phyloP scores from a whole-genome alignment of 208 protist species.

The Trypanosoma avium region DNA sequence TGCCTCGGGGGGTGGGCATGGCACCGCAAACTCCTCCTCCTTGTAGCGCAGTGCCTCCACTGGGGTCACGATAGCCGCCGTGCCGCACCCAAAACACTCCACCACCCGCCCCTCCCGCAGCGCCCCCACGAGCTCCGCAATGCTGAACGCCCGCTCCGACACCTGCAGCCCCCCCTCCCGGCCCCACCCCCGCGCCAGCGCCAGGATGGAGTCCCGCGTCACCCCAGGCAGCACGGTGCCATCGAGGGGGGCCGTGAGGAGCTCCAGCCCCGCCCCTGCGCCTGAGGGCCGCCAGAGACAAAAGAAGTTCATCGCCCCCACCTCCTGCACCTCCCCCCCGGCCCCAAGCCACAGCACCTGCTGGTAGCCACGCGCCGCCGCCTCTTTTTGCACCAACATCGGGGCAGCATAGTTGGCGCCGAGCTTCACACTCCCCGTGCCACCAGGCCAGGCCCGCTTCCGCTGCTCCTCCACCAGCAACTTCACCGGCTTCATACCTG shows the following conservation, averaged over 20 bases:
- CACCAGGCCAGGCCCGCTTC: conserved; percentile 95
- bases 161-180: conserved; percentile 92
- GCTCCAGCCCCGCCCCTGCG: conserved; percentile 63
- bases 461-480: conserved; percentile 90
- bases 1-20: conserved; percentile 31
- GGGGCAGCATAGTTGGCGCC: conserved; percentile 94
- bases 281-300: conserved; percentile 90
- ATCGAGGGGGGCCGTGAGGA: conserved; percentile 95
- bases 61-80: conserved; percentile 95
- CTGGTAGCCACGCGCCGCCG: conserved; percentile 88
- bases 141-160: conserved; percentile 69
- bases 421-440: conserved; percentile 93
- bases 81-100: conserved; percentile 97
- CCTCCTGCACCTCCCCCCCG: conserved; percentile 94
- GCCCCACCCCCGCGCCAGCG: conserved; percentile 73
- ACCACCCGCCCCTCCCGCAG: conserved; percentile 81
- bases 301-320: conserved; percentile 98
- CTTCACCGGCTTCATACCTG: conserved; percentile 89
- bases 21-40: conserved; percentile 57
- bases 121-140: conserved; percentile 87
- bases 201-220: conserved; percentile 95
- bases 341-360: conserved; percentile 98
- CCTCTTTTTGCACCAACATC: conserved; percentile 86
- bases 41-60: conserved; percentile 88
- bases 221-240: conserved; percentile 96